Evolutionary conservation across 2,329 filamentous ascomycete species (phyloP).

Genomic region (Chlorencoelia australis): DNA sequence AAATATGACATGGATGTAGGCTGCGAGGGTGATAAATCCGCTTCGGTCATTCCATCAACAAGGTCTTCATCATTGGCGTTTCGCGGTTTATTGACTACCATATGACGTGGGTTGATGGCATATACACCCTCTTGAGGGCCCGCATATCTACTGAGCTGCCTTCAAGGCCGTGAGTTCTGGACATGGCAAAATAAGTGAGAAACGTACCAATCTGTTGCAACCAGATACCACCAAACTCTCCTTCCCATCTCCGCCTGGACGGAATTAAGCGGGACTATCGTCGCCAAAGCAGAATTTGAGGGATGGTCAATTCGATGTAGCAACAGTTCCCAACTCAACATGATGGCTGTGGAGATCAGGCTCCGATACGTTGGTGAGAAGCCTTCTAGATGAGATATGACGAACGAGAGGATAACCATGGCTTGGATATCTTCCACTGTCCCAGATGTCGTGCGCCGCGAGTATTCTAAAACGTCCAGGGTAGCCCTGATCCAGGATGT

Average conservation of each 20-base stretch:
- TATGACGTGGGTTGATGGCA: constrained; percentile 27
- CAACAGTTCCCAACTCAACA: constrained; percentile 16
- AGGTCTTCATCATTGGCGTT: constrained; percentile 30
- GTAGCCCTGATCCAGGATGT: constrained; percentile 25
- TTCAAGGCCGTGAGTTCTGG: constrained; percentile 17
- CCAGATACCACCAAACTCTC: constrained; percentile 32
- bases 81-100: constrained; percentile 28
- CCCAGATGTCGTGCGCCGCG: constrained; percentile 12
- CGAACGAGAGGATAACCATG: constrained; percentile 27
- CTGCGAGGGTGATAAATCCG: constrained; percentile 15
- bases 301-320: constrained; percentile 13
- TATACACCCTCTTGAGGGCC: constrained; percentile 28
- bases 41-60: constrained; percentile 21
- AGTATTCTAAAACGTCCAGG: constrained; percentile 27
- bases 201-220: constrained; percentile 29
- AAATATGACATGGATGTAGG: constrained; percentile 30
- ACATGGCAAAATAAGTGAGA: not conserved
- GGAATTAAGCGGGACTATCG: too few species aligned
- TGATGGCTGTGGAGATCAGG: constrained; percentile 24
- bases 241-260: constrained; percentile 26
- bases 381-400: constrained; percentile 27
- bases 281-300: constrained; percentile 13
- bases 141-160: constrained; percentile 23
- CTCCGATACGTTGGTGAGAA: constrained; percentile 25
- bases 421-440: constrained; percentile 30